phyloP scores from a whole-genome alignment of 106 monocot species.

The Dioscorea zingiberensis region DNA sequence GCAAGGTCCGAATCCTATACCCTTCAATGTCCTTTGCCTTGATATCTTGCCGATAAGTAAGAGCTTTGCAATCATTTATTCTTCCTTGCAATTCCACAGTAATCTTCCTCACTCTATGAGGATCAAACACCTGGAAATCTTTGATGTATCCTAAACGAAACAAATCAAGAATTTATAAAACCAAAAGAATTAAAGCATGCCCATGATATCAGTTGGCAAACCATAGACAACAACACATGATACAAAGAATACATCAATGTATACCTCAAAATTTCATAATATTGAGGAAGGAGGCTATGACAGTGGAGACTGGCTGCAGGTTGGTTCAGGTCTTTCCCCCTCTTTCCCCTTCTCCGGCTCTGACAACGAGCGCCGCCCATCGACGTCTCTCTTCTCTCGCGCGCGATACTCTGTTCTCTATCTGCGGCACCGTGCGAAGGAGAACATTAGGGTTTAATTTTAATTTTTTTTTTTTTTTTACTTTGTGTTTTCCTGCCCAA shows the following conservation, averaged over 20 bases:
- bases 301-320: slow-evolving; percentile 59
- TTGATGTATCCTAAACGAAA: slow-evolving; percentile 79
- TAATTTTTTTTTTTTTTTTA: too few species aligned
- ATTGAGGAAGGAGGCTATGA: slow-evolving; percentile 54
- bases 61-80: slow-evolving; percentile 76
- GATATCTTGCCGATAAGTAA: slow-evolving; percentile 84
- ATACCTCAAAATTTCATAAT: slow-evolving; percentile 68
- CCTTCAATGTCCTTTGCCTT: slow-evolving; percentile 70
- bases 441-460: too few species aligned
- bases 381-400: too few species aligned
- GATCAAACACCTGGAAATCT: slow-evolving; percentile 82
- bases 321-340: slow-evolving; percentile 44
- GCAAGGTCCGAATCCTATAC: slow-evolving; percentile 61
- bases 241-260: not conserved
- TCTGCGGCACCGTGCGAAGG: too few species aligned
- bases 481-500: too few species aligned
- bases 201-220: too few species aligned
- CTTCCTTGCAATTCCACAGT: slow-evolving; percentile 90
- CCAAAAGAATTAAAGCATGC: not conserved
- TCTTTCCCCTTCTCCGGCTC: too few species aligned
- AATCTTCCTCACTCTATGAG: slow-evolving; percentile 81
- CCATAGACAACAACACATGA: not conserved
- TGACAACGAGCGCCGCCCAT: too few species aligned
- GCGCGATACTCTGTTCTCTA: too few species aligned
- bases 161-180: not conserved